Evolutionary conservation across 805 yeast genomes (phyloP).

Genomic region (Danielozyma ontarioensis): DNA sequence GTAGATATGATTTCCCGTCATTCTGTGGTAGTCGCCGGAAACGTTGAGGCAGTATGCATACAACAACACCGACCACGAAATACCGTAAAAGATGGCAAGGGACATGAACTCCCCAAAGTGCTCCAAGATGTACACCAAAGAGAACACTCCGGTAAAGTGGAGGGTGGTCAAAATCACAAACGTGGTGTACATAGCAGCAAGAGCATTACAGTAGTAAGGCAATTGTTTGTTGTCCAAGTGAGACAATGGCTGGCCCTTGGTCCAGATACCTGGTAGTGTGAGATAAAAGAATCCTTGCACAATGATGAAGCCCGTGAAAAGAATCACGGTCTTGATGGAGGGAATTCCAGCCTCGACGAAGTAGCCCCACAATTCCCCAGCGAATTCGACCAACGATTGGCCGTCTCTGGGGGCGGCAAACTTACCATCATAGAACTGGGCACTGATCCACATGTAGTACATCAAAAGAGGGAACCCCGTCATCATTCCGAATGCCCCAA

Average conservation of each 20-base stretch:
- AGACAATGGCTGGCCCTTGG: constrained; percentile 87
- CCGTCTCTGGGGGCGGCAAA: constrained; percentile 63
- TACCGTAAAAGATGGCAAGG: constrained; percentile 79
- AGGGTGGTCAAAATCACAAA: constrained; percentile 52
- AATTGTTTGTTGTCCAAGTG: constrained; percentile 77
- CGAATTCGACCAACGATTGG: constrained; percentile 50
- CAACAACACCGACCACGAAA: constrained; percentile 58
- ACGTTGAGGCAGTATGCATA: constrained; percentile 63
- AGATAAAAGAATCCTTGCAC: constrained; percentile 73
- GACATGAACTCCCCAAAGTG: constrained; percentile 90
- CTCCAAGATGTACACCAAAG: constrained; percentile 69
- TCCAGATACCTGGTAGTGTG: constrained; percentile 88
- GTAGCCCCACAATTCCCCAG: constrained; percentile 29
- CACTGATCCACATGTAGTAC: constrained; percentile 96
- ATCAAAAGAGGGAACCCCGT: constrained; percentile 85
- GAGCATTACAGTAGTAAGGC: constrained; percentile 91
- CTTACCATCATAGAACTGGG: constrained; percentile 69
- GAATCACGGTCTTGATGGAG: constrained; percentile 53
- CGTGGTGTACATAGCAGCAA: constrained; percentile 73
- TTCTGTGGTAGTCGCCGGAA: constrained; percentile 74
- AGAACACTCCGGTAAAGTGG: constrained; percentile 73
- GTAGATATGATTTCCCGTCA: constrained; percentile 88
- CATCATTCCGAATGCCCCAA: constrained; percentile 89
- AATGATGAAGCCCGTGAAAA: constrained; percentile 65
- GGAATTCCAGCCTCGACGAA: constrained; percentile 56